Base-by-base conservation (phyloP, 2,329 filamentous ascomycete genomes). In the Pestalotiopsis sp. region DNA sequence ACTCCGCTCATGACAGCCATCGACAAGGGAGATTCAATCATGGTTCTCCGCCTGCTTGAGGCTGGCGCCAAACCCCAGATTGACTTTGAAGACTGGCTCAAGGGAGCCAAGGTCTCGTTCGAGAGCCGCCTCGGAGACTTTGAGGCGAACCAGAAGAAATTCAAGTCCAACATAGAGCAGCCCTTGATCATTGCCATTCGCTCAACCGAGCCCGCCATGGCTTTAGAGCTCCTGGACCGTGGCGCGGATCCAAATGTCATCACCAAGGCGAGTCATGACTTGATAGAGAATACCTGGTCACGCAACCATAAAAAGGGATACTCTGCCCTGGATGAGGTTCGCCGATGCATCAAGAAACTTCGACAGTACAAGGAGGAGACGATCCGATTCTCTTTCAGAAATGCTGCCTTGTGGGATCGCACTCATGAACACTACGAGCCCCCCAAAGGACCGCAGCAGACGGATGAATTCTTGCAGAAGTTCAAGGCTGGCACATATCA, bases 171-270 rank as follows among this genome's bases (percentile, higher is more conserved):
- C 1, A 75, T 86, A 12, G 83, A 87, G 67, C 93, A 95, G 74
- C 93, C 93, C 0, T 80, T 96, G 14, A 83, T 94, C 11, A 69
- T 84, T 3, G 93, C 93, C 14, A 85, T 80, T 75, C 88, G 73
- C 69, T 90, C 74, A 78, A 81, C n/a, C 2, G 73, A 79, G 17
- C 80, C 82, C 0, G 80, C 83, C 0, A 75, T 90, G 5, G 89
- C 88, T 1, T 74, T 88, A 4, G 81, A 86, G 56, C 83, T 97
- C 2, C 76, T 97, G 1, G 80, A 87, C 17, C 82, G 82, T 17
- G 92, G 92, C 1, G 91, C 87, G 3, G 87, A 95, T 78, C 85
- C 89, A 0, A 93, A 92, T 70, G 84, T 85, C 0, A 73, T 93
- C 52, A 86, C 87, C 0, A 76, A 75, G 7, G 20, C 60, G 1